These are phyloP conservation scores for Sapria himalayana DNA, from an alignment of 345 rosid genomes.

Conservation along the genomic window DNA sequence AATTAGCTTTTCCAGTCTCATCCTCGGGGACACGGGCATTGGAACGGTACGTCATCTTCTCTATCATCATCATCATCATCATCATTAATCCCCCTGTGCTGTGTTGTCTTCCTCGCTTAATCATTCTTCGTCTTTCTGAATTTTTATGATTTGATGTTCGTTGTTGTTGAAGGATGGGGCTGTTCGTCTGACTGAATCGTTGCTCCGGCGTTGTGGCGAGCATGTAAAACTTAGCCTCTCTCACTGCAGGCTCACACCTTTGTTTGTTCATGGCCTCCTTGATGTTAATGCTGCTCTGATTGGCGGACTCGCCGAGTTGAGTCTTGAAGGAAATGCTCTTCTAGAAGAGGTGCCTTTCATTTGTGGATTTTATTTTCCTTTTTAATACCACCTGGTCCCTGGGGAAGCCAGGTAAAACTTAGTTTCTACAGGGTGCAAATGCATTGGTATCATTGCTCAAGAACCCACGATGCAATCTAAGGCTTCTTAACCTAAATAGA, in stretches of 20 bases:
- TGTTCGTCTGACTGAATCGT: constrained; percentile 28
- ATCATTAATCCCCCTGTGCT: no score
- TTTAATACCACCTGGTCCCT: neutral
- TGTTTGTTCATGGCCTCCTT: constrained; percentile 24
- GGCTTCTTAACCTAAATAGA: constrained; percentile 37
- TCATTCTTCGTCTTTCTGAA: constrained; percentile 2
- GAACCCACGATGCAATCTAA: constrained; percentile 40
- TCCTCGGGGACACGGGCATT: constrained; percentile 57
- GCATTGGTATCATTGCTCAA: constrained; percentile 38
- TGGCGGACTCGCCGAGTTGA: constrained; percentile 39
- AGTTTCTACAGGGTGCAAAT: constrained; percentile 40
- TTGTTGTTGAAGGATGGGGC: constrained; percentile 45
- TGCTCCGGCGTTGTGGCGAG: constrained; percentile 31
- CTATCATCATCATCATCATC: no score
- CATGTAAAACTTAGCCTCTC: constrained; percentile 61
- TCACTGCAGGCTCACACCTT: constrained; percentile 32
- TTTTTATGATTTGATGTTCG: constrained; percentile 7
- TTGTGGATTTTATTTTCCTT: neutral
- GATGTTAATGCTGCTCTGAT: constrained; percentile 13
- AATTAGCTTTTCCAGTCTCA: constrained; percentile 39
- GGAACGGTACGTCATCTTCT: constrained; percentile 57
- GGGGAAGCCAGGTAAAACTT: constrained; percentile 7
- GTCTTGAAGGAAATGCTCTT: constrained; percentile 56
- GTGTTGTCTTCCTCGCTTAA: no score
- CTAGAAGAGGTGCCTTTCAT: constrained; percentile 37